phyloP scores from a whole-genome alignment of 768 basidiomycete genomes.

The Gelatoporia subvermispora region DNA sequence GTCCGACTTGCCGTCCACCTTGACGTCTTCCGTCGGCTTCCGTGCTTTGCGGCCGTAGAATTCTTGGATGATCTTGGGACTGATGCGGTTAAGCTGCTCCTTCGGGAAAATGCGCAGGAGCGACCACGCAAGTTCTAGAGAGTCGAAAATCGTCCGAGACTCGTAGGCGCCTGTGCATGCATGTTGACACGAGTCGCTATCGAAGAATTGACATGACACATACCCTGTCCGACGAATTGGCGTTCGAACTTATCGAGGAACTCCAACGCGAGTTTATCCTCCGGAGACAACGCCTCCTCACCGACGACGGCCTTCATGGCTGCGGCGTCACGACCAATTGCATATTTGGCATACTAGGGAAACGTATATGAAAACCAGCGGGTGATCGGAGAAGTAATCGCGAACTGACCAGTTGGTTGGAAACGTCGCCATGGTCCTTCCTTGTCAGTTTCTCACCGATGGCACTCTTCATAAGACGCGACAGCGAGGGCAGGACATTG shows the following conservation, averaged over 20 bases:
- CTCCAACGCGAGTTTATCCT: slow-evolving; percentile 95
- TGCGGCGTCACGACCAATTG: slow-evolving; percentile 94
- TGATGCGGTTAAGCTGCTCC: slow-evolving; percentile 97
- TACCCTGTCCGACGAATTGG: slow-evolving; percentile 95
- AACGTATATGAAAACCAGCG: slow-evolving; percentile 1
- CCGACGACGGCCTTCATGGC: slow-evolving; percentile 99
- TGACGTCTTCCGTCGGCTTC: slow-evolving; percentile 51
- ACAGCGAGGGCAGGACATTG: slow-evolving; percentile 97
- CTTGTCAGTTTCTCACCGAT: slow-evolving; percentile 96
- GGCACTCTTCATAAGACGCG: slow-evolving; percentile 99
- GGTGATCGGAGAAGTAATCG: neutral
- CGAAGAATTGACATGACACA: slow-evolving; percentile 16
- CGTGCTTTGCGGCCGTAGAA: slow-evolving; percentile 86
- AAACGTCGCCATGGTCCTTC: slow-evolving; percentile 98
- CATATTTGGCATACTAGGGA: slow-evolving; percentile 91
- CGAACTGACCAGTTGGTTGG: slow-evolving; percentile 88
- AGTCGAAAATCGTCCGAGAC: slow-evolving; percentile 93
- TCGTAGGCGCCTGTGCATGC: slow-evolving; percentile 74
- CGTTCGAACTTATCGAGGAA: slow-evolving; percentile 98
- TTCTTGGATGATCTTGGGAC: slow-evolving; percentile 91
- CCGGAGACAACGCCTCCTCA: slow-evolving; percentile 90
- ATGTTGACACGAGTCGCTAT: slow-evolving; percentile 9
- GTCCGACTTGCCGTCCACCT: slow-evolving; percentile 38
- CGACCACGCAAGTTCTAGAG: slow-evolving; percentile 95
- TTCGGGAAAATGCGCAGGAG: slow-evolving; percentile 97